Percentiles rank a stretch among this genome's conserved stretches.
These are phyloP conservation scores for Clitopilus passeckerianus DNA, from an alignment of 768 basidiomycete species.

Conservation along the genomic window DNA sequence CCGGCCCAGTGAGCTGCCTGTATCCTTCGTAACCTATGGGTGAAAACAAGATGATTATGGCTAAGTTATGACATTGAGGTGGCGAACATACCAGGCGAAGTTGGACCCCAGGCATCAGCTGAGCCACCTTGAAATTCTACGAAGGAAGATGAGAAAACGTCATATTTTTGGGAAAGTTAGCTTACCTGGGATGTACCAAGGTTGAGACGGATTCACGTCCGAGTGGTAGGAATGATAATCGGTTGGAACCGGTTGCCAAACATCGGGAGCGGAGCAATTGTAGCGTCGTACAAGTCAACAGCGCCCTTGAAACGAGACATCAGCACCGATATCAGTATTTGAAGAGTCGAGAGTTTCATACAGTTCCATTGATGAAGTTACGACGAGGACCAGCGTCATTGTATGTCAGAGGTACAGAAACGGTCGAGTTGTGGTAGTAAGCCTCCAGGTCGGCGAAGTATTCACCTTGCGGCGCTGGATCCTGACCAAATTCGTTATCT, in stretches of 20 bases:
- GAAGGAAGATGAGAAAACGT: not conserved
- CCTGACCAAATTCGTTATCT: slow-evolving; percentile 78
- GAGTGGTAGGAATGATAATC: slow-evolving; percentile 65
- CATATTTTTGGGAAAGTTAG: not conserved
- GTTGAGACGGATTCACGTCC: slow-evolving; percentile 43
- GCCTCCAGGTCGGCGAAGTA: slow-evolving; percentile 63
- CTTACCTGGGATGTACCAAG: slow-evolving; percentile 68
- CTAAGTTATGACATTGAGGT: not conserved
- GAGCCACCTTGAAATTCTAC: slow-evolving; percentile 68
- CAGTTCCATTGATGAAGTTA: slow-evolving; percentile 71
- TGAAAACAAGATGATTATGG: not conserved
- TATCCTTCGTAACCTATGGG: slow-evolving; percentile 57
- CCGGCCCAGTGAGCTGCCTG: slow-evolving; percentile 58
- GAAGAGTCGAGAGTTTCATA: slow-evolving; percentile 18
- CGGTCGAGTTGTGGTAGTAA: slow-evolving; percentile 47
- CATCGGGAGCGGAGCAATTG: slow-evolving; percentile 69
- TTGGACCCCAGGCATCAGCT: slow-evolving; percentile 79
- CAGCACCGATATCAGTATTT: not conserved
- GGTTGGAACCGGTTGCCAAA: slow-evolving; percentile 60
- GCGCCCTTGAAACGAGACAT: slow-evolving; percentile 40
- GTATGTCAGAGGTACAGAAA: slow-evolving; percentile 70
- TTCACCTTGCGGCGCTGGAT: slow-evolving; percentile 32
- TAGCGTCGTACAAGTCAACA: slow-evolving; percentile 73
- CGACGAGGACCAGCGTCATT: slow-evolving; percentile 57
- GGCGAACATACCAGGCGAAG: slow-evolving; percentile 46